Evolutionary conservation across 345 rosid species (phyloP).

Genomic region (Lepidium africanum): DNA sequence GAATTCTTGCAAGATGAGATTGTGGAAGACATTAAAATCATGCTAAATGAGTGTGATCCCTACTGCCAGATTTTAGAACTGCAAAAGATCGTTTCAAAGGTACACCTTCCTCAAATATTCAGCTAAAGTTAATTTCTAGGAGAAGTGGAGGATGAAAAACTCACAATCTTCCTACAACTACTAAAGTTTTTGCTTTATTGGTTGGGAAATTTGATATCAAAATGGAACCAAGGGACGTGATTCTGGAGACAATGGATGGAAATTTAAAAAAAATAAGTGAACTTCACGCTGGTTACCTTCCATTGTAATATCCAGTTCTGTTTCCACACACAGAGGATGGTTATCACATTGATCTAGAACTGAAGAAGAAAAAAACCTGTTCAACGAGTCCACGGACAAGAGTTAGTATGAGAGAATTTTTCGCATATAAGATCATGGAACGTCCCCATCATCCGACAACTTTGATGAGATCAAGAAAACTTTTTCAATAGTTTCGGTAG

Average conservation of each 20-base stretch:
- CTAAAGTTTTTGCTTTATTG: not conserved
- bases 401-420: not conserved
- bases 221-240: not conserved
- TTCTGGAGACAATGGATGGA: not conserved
- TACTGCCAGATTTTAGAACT: not conserved
- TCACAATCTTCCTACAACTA: not conserved
- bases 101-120: not conserved
- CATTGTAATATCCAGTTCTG: not conserved
- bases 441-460: not conserved
- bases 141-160: not conserved
- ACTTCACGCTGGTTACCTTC: not conserved
- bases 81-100: not conserved
- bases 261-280: not conserved
- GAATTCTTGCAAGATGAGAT: not conserved
- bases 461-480: not conserved
- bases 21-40: not conserved
- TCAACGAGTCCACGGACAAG: not conserved
- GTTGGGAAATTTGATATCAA: not conserved
- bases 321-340: not conserved
- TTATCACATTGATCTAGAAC: not conserved
- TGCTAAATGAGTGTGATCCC: not conserved
- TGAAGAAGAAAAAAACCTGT: not conserved
- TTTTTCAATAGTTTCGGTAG: not conserved
- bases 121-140: no score
- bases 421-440: not conserved